Conservation (phyloP, 2,329 filamentous ascomycete species). For the Scedosporium boydii region DNA sequence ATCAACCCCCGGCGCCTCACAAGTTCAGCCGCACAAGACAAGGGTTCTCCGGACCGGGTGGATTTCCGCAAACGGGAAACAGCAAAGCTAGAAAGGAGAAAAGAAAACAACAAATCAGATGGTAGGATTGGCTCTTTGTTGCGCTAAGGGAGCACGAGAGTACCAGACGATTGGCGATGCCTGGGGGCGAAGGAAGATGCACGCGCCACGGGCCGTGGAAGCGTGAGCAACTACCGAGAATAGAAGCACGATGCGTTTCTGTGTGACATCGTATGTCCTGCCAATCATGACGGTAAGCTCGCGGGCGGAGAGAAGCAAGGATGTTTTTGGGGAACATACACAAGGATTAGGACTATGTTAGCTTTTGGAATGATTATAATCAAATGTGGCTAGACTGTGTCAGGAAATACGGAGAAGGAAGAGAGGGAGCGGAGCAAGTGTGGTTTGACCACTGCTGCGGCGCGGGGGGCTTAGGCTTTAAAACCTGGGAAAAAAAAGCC, state of each 20-base stretch:
- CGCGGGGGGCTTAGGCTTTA: neutral
- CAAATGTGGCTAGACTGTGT: neutral
- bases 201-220: neutral
- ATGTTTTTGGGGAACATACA: neutral
- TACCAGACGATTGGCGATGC: neutral
- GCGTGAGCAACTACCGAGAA: neutral
- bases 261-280: neutral
- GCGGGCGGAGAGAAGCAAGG: neutral
- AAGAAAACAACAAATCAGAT: neutral
- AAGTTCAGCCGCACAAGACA: neutral
- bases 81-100: neutral
- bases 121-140: too few species aligned
- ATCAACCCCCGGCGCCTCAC: neutral
- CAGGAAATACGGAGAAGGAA: neutral
- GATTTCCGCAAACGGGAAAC: neutral
- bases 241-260: neutral
- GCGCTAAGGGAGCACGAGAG: too few species aligned
- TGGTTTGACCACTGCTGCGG: neutral
- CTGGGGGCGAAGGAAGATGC: neutral
- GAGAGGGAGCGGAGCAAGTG: neutral
- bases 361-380: neutral
- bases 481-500: neutral
- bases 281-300: too few species aligned
- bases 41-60: neutral
- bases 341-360: neutral